Evolutionary conservation across 2,329 filamentous ascomycete species (phyloP), one percentile per base, ranked within the genome.

Genomic region (Pseudogymnoascus sp.): DNA sequence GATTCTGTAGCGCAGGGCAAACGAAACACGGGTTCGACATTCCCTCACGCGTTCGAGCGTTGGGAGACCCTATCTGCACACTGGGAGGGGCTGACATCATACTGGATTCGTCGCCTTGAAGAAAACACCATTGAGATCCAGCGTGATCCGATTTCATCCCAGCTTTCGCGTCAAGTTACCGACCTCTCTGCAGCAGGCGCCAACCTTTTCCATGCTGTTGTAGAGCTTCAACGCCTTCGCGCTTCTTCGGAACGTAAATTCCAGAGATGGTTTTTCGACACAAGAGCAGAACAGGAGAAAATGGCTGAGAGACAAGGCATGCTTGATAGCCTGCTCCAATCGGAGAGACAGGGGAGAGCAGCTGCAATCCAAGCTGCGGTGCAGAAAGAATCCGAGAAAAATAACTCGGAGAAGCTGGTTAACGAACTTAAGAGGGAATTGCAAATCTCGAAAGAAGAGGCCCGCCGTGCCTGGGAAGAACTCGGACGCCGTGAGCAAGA

Each of bases 201-300:
- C 4, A 99, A 99, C 69, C 80, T 99, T 0, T 99, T 99, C 74
- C 94, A 99, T 73, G 94, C 94, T 8, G 92, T 99, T 0, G 94
- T 99, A 3, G 94, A 99, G 74, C 79, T 99, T 52, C 94, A 99
- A 74, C 87, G 94, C 31, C 80, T 99, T 27, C 88, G 94, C 45
- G 94, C 94, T 37, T 96, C 92, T 62, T 97, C 93, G 0, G 94
- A 99, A 75, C 87, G 94, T 66, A 97, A 97, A 73, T 99, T 99
- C 69, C 94, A 99, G 75, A 85, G 94, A 59, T 99, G 94, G 94
- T 97, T 97, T 76, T 96, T 96, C 69, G 94, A 99, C 73, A 96
- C 92, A 6, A 83, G 92, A 60, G 83, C 87, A 33, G 92, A 97
- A 67, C 85, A 96, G 67, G 94, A 97, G 76, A 86, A 89, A 29